Base-by-base conservation (phyloP, 140 eudicot species). In the Ambrosia hybrid region DNA sequence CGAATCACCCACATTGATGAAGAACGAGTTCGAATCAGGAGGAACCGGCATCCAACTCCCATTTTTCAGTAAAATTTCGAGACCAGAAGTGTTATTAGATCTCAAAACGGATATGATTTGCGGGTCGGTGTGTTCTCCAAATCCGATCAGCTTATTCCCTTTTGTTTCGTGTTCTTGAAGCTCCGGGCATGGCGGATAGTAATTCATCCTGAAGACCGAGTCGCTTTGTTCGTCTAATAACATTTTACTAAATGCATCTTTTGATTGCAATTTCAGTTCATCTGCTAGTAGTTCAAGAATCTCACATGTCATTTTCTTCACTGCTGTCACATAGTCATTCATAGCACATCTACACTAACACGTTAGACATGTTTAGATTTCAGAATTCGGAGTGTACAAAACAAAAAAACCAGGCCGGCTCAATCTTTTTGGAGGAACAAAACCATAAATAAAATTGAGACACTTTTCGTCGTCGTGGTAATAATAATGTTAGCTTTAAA, bases 51-150 rank as follows among this genome's bases (percentile, higher is more conserved):
- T 76, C 96, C 96, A 89, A 57, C 46, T 80, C 9, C 96, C 94
- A 48, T 85, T 85, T 82, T 76, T 73, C 45, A 89, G 21, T 9
- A 70, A 72, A 17, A 89, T 89, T 79, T 89, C 86, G 15, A 87
- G 95, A 36, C 97, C 97, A 12, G 90, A 82, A 45, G 88, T 87
- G 63, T 83, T 88, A 79, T 91, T 91, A 0, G 95, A 88, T 71
- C 92, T 82, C 49, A 90, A 72, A 46, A 90, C 89, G 16, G 97
- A 90, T 0, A 90, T 85, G 78, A 87, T 90, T 77, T 90, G 97
- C 6, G 97, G 97, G 87, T 90, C 97, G 1, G 97, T 90, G 67
- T 90, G 97, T 67, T 90, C 97, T 55, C 97, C 95, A 12, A 91
- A 91, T 3, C 96, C 96, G 11, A 88, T 80, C 75, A 88, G 3